Base-by-base conservation (phyloP, 257 asterid genomes). In the Vinca minor region DNA sequence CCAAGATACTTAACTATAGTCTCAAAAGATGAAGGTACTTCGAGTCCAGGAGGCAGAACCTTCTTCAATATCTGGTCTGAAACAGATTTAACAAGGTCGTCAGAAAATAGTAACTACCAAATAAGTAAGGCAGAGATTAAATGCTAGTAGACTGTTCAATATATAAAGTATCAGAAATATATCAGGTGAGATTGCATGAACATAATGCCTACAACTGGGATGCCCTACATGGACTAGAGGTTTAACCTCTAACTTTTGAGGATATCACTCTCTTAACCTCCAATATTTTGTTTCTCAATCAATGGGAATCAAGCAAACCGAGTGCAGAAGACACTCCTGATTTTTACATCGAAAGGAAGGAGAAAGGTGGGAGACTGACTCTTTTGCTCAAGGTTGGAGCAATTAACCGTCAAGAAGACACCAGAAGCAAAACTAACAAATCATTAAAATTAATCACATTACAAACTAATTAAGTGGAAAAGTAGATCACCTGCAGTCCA, bases 11-110 rank as follows among this genome's bases (percentile, higher is more conserved):
- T 87, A 92, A 85, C 98, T 84, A 92, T 85, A 70, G 96, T 89
- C 82, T 89, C 98, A 72, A 92, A 92, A 31, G 96, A 92, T n/a
- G 98, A 87, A 18, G 96, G 98, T 41, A 87, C 83, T 63, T 87
- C 97, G 60, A 89, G 42, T 64, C 91, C 95, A 66, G 83, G 60
- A 23, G 97, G 98, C 65, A 89, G 82, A 78, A 92, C 83, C 88
- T 87, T 91, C 89, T 82, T 92, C 73, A 92, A 61, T 69, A 89
- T 80, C 73, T 89, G 87, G 58, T 92, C 98, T 89, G 94, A 41
- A 82, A 74, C 52, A 68, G 56, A 73, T 35, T 65, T 20, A 69
- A 46, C 13, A 63, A n/a, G n/a, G n/a, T n/a, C n/a, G 78, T 64
- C 65, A 68, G 31, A 57, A 71, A 39, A 20, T 46, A n/a, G n/a